Base-by-base conservation (phyloP, 495 filamentous ascomycete species). In the Penicillium egyptiacum region DNA sequence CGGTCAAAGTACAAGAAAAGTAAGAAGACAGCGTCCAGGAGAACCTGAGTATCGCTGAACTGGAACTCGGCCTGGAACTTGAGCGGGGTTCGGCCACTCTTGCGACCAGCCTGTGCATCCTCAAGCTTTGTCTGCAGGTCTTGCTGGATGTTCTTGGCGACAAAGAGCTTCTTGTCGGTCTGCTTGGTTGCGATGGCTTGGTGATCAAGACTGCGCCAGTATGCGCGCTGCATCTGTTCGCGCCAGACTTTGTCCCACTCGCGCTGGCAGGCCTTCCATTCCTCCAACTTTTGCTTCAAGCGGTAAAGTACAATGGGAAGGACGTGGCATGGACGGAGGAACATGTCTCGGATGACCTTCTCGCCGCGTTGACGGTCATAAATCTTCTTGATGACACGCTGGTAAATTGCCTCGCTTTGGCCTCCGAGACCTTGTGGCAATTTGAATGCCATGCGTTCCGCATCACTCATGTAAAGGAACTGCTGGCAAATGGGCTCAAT, bases 221-320 rank as follows among this genome's bases (percentile, higher is more conserved):
- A 96, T 68, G 92, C 90, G 58, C 86, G 82, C 59, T 92, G 86
- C 42, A 92, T 97, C 71, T 97, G 94, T 54, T 87, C 86, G 54
- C 92, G 90, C 95, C 95, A 99, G 22, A 98, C 90, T 70, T 97
- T 98, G 72, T 98, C 91, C 95, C 95, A 99, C 67, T 98, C 95
- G 23, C 94, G 90, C 81, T 90, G 91, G 30, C 90, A 90, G 40
- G 92, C 89, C 59, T 95, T 90, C 95, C 95, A 99, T 64, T 96
- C 91, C 69, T 98, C 94, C 39, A 91, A 87, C 61, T 96, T 96
- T 62, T 91, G 87, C 74, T 96, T 96, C 54, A 97, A 76, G 14
- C 95, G 85, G 43, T 86, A 87, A 50, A 98, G 77, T 17, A 99
- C 84, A 35, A 96, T 82, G 0, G 95, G 92, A 4, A 98, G 80